These are phyloP conservation scores for Bjerkandera adusta DNA, from an alignment of 1,284 basidiomycete species.

Conservation along the genomic window DNA sequence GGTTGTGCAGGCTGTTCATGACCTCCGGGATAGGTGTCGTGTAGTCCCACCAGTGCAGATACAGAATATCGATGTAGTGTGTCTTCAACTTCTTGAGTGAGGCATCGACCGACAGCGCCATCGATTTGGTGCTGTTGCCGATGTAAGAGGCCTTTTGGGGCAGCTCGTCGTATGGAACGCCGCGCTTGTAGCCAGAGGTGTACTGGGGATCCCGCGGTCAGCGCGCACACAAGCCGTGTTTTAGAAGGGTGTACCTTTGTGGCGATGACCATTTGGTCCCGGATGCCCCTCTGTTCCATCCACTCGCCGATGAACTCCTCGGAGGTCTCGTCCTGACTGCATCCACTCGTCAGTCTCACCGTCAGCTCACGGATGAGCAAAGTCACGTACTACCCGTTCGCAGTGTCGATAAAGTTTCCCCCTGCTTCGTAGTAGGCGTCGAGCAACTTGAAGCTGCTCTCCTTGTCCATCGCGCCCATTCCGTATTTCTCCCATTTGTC, in stretches of 20 bases:
- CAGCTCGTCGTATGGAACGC: constrained; percentile 20
- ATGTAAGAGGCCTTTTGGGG: constrained; percentile 28
- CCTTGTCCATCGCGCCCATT: constrained; percentile 38
- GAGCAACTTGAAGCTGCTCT: constrained; percentile 29
- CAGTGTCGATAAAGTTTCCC: constrained; percentile 34
- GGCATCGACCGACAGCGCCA: constrained; percentile 31
- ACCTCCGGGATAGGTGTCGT: constrained; percentile 54
- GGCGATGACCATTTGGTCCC: constrained; percentile 44
- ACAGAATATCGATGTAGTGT: constrained; percentile 40
- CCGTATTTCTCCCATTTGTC: constrained; percentile 38
- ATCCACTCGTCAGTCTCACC: not conserved
- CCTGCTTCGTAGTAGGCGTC: constrained; percentile 31
- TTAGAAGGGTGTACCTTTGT: constrained; percentile 32
- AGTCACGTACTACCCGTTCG: constrained; percentile 28
- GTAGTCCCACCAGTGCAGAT: constrained; percentile 47
- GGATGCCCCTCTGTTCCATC: constrained; percentile 35
- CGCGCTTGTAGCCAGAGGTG: constrained; percentile 31
- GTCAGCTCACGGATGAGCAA: not conserved
- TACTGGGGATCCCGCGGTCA: constrained; percentile 26
- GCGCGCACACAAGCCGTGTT: too few species aligned
- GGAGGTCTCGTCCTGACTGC: constrained; percentile 28
- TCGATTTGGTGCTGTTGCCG: constrained; percentile 36
- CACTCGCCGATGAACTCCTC: constrained; percentile 40
- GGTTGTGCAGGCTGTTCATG: constrained; percentile 41
- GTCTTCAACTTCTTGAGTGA: constrained; percentile 45